Evolutionary conservation across 352 stramenopile species (phyloP), one percentile per base, ranked within the genome.

Genomic region (Globisporangium echinulatum): DNA sequence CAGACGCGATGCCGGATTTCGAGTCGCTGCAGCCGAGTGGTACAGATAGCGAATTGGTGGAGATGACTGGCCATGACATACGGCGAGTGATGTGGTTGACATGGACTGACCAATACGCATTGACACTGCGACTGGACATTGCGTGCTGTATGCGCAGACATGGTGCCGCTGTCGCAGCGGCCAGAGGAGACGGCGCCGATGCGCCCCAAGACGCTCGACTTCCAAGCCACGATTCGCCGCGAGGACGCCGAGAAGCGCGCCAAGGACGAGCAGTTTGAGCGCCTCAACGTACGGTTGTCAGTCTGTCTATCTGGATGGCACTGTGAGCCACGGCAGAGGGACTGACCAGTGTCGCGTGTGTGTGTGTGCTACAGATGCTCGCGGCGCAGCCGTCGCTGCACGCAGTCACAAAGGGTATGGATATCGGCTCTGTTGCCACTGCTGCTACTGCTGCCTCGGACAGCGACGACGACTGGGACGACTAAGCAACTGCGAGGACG

Each of bases 391-490:
- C 84, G 13, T 86, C 84, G 33, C 67, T 94, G 43, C 82, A 94
- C 62, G 68, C 73, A 11, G 67, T 67, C n/a, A 71, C 76, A 13
- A 72, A 76, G 19, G 66, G 54, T 37, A 58, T 25, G 3, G 13
- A 4, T 15, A 48, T 5, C 37, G 46, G 49, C 51, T 49, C 44
- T 11, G 14, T 36, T 3, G 33, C 54, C 11, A 37, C 59, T 56
- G 56, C 67, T 54, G 46, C 47, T 37, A 47, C 43, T 15, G 61
- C 76, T 11, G 69, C 70, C n/a, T 47, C 54, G n/a, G 75, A 92
- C 54, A 89, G 81, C 56, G 84, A 92, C 49, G 80, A 92, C 42
- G 84, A 91, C 55, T 94, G 84, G 84, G 84, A 93, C 56, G 82
- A 94, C 60, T 94, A 62, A 85, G 49, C 9, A 42, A 43, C n/a